A percentile compares a stretch with the other conserved stretches of the same genome.
Conservation (phyloP, 2,329 filamentous ascomycete genomes). For the Diplocarpon mali region DNA sequence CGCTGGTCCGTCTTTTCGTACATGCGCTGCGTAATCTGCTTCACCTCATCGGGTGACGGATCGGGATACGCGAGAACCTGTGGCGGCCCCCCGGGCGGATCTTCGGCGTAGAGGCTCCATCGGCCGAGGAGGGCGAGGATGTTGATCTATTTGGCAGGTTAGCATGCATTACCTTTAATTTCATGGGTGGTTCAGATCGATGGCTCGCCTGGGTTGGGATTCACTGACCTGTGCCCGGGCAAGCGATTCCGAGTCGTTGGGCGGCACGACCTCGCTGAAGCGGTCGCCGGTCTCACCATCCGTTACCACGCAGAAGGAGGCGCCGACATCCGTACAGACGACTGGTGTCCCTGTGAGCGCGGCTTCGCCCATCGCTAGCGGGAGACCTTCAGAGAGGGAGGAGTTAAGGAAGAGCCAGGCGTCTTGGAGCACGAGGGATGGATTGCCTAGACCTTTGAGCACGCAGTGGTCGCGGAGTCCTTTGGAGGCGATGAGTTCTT, state of each 20-base stretch:
- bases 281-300: slow-evolving; percentile 37
- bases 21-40: slow-evolving; percentile 42
- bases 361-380: slow-evolving; percentile 44
- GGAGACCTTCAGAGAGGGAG: slow-evolving; percentile 43
- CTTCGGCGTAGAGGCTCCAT: slow-evolving; percentile 46
- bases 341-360: slow-evolving; percentile 44
- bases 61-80: slow-evolving; percentile 31
- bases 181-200: too few relatives aligned
- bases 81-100: slow-evolving; percentile 2
- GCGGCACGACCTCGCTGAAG: slow-evolving; percentile 52
- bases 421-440: slow-evolving; percentile 31
- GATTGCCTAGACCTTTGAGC: slow-evolving; percentile 32
- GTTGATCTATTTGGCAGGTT: background rate
- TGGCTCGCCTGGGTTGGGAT: too few relatives aligned
- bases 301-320: slow-evolving; percentile 42
- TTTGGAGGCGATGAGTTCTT: slow-evolving; percentile 30
- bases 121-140: slow-evolving; percentile 51
- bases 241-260: slow-evolving; percentile 49
- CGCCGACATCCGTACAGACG: slow-evolving; percentile 45
- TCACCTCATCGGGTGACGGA: slow-evolving; percentile 38
- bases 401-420: slow-evolving; percentile 44
- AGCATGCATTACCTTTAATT: too few relatives aligned
- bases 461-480: slow-evolving; percentile 18
- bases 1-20: slow-evolving; percentile 44
- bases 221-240: slow-evolving; percentile 48